Percentiles rank a stretch among this genome's conserved stretches.
phyloP scores from a whole-genome alignment of 805 yeast species.

The Yarrowia yakushimensis region DNA sequence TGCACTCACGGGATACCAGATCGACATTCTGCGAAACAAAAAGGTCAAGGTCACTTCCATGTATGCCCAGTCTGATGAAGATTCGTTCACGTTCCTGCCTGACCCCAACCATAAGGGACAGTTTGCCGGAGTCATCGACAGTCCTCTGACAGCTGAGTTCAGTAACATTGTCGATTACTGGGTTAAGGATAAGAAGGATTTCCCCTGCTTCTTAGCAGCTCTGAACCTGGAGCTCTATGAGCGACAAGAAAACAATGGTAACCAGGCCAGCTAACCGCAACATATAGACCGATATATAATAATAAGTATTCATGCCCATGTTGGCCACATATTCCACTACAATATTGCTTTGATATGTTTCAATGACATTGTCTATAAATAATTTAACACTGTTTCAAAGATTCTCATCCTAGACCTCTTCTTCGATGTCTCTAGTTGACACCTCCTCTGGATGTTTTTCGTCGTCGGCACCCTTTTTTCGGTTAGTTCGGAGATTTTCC shows the following conservation, averaged over 20 bases:
- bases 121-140: constrained; percentile 40
- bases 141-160: constrained; percentile 40
- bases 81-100: constrained; percentile 47
- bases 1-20: constrained; percentile 64
- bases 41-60: constrained; percentile 54
- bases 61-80: constrained; percentile 41
- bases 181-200: constrained; percentile 64
- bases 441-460: constrained; percentile 7
- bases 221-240: constrained; percentile 65
- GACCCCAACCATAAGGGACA: constrained; percentile 55
- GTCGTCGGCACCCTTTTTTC: neutral
- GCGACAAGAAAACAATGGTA: constrained; percentile 30
- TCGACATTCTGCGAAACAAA: constrained; percentile 61
- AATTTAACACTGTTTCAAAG: neutral
- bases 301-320: no score
- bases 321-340: neutral
- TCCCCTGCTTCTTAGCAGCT: constrained; percentile 76
- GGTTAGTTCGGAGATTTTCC: constrained; percentile 33
- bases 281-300: neutral
- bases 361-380: neutral
- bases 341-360: neutral
- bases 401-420: neutral
- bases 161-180: constrained; percentile 59
- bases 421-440: neutral
- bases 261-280: constrained; percentile 2